Percentiles rank a stretch among this genome's conserved stretches.
Evolutionary conservation across 2,329 filamentous ascomycete genomes (phyloP).

Genomic region (Aphanoascus verrucosus): DNA sequence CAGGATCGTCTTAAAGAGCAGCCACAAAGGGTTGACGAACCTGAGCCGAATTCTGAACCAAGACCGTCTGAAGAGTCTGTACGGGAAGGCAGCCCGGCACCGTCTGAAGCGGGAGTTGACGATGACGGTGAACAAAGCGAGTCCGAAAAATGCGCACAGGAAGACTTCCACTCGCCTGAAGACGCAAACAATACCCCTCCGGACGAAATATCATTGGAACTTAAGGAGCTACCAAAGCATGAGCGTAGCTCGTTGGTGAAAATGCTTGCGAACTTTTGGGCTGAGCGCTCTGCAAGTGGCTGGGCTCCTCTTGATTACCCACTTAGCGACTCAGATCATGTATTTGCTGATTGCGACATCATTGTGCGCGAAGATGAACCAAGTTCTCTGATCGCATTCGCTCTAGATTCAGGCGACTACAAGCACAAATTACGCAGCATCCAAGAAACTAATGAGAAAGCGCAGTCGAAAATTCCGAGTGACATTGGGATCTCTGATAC

Average conservation of each 20-base stretch:
- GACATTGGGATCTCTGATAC: slow-evolving; percentile 38
- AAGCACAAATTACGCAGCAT: slow-evolving; percentile 56
- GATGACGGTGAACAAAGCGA: slow-evolving; percentile 59
- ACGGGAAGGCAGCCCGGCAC: slow-evolving; percentile 36
- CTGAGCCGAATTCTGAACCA: slow-evolving; percentile 21
- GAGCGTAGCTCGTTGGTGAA: slow-evolving; percentile 91
- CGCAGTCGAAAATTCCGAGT: slow-evolving; percentile 19
- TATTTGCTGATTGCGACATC: slow-evolving; percentile 93
- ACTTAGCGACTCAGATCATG: slow-evolving; percentile 75
- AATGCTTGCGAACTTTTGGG: slow-evolving; percentile 96
- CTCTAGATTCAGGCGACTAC: slow-evolving; percentile 80
- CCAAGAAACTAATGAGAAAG: slow-evolving; percentile 28
- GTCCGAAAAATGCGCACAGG: slow-evolving; percentile 55
- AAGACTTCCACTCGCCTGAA: slow-evolving; percentile 44
- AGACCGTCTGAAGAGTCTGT: slow-evolving; percentile 10
- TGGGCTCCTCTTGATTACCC: slow-evolving; percentile 92
- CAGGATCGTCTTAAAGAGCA: slow-evolving; percentile 20
- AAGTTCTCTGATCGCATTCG: slow-evolving; percentile 89
- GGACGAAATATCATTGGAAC: slow-evolving; percentile 46
- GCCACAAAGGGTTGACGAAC: not conserved
- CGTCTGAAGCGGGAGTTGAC: slow-evolving; percentile 54
- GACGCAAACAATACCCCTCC: slow-evolving; percentile 42
- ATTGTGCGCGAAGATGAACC: slow-evolving; percentile 96
- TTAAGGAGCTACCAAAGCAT: slow-evolving; percentile 74
- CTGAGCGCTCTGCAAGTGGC: slow-evolving; percentile 87